Evolutionary conservation across 2,329 filamentous ascomycete genomes (phyloP).

Genomic region (Malbranchea zuffiana): DNA sequence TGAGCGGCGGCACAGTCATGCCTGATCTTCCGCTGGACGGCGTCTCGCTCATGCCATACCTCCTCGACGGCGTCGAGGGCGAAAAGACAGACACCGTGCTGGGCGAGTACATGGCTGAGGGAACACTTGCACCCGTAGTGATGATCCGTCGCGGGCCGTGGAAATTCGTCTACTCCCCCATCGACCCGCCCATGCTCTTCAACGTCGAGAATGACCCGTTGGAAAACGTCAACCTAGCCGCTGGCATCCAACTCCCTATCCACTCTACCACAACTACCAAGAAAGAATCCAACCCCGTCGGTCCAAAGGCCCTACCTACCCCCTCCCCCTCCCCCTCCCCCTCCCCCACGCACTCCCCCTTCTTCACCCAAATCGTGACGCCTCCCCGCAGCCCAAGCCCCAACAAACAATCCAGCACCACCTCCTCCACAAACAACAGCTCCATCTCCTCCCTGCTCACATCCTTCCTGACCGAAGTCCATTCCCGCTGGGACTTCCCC

Average conservation of each 20-base stretch:
- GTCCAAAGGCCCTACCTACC: constrained; percentile 22
- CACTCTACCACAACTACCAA: constrained; percentile 29
- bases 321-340: constrained; percentile 24
- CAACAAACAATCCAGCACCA: constrained; percentile 22
- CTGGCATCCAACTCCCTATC: constrained; percentile 23
- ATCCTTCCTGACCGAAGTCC: constrained; percentile 63
- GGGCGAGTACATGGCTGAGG: constrained; percentile 90
- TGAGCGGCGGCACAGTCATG: constrained; percentile 61
- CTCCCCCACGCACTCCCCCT: constrained; percentile 20
- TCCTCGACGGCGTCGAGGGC: constrained; percentile 48
- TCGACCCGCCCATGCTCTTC: constrained; percentile 74
- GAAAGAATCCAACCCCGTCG: constrained; percentile 9
- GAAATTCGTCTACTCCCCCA: constrained; percentile 83
- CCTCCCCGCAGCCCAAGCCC: constrained; percentile 33
- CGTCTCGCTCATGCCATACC: constrained; percentile 66
- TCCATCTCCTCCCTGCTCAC: constrained; percentile 41
- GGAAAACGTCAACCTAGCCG: constrained; percentile 60
- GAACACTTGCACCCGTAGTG: constrained; percentile 76
- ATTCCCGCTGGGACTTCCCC: constrained; percentile 68
- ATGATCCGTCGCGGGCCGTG: constrained; percentile 85
- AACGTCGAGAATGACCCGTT: constrained; percentile 64
- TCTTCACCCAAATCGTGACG: constrained; percentile 20
- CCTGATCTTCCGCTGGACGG: constrained; percentile 75
- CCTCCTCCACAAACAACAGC: constrained; percentile 24
- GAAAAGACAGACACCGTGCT: constrained; percentile 68